Conservation (phyloP, 78 protist species). For the Guillardia theta region DNA sequence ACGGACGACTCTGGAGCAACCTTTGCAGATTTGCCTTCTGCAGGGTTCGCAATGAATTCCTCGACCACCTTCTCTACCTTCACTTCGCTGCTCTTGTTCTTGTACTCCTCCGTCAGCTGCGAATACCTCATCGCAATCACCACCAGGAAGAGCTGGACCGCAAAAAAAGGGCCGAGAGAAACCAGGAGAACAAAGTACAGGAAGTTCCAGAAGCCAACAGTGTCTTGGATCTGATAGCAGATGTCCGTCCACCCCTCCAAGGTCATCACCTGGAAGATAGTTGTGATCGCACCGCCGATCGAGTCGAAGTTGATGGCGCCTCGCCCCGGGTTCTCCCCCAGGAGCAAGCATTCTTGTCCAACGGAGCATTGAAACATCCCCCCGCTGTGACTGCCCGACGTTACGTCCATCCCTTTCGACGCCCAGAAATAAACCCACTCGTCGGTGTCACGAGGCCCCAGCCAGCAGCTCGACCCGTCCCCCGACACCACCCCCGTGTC, state of each 20-base stretch:
- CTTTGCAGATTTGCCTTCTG: background rate
- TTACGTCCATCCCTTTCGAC: background rate
- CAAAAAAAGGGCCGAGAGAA: background rate
- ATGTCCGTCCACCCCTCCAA: background rate
- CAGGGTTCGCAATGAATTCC: background rate
- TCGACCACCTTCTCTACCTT: background rate
- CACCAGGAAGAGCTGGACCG: constrained; percentile 20
- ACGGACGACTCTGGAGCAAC: too few relatives aligned
- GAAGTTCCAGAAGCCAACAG: background rate
- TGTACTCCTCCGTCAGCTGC: too few relatives aligned
- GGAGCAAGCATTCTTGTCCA: background rate
- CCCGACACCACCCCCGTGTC: background rate
- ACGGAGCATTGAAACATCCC: background rate
- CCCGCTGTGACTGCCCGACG: background rate
- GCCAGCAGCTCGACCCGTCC: background rate
- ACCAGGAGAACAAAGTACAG: background rate
- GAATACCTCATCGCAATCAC: constrained; percentile 1
- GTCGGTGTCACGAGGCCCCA: background rate
- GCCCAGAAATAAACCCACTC: background rate
- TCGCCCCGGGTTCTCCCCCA: background rate
- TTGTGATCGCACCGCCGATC: background rate
- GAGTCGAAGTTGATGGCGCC: background rate
- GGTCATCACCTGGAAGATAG: constrained; percentile 29
- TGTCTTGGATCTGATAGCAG: background rate
- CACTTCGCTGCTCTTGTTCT: background rate